Evolutionary conservation across 371 early-diverging fungal species (phyloP), one percentile per base, ranked within the genome.

Genomic region (Neoconidiobolus thromboides): DNA sequence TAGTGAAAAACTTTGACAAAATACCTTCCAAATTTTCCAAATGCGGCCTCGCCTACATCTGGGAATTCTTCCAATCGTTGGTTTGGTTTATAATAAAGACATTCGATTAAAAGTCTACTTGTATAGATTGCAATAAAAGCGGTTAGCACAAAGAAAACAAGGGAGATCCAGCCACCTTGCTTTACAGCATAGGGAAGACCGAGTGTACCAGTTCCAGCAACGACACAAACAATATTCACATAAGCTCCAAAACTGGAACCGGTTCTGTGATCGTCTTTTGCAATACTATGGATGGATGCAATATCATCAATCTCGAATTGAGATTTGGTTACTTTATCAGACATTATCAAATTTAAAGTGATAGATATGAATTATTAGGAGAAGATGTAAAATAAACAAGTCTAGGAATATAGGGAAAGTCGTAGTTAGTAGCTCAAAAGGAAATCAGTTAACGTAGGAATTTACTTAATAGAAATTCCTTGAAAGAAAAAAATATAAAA

Each of bases 171-270:
- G 9, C 91, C 91, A 53, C 86, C 82, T 59, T 84, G 79, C 15
- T 69, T 76, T 14, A 93, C 70, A 26, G 89, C 85, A 57, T 77
- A 84, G 26, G 91, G 88, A 12, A 93, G 73, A 58, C 88, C 87
- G 3, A 91, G 72, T 7, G 88, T 80, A 37, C 93, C 93, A 7
- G 86, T 84, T 43, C 92, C 92, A 2, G 88, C 87, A 12, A 87
- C 77, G 2, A 89, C 84, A 72, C 89, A 85, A 10, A 83, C 82
- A 7, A 84, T 70, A 64, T 79, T 84, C 48, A 77, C 73, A 58
- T 76, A 79, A 7, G 79, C 75, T 14, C 67, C 73, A 48, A 73
- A 67, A 66, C 66, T 67, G 55, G 68, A 59, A 15, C 58, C 48
- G 41, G 55, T 55, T 12, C 55, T 12, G 12, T 41, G 26, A 42